Evolutionary conservation across 352 stramenopile genomes (phyloP), one percentile per base, ranked within the genome.

Genomic region (Globisporangium middletonii): DNA sequence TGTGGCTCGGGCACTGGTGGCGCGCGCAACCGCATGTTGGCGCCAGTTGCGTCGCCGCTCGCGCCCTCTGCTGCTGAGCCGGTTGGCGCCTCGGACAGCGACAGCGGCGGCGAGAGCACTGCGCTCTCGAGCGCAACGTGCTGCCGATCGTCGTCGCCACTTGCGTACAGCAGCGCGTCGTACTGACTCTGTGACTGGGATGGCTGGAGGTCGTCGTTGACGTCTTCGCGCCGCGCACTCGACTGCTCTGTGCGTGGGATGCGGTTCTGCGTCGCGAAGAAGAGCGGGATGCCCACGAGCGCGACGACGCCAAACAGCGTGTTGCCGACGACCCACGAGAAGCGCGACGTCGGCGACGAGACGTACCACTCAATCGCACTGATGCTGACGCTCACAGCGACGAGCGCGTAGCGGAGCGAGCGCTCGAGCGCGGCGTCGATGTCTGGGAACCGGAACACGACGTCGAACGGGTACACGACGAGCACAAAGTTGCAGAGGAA

Each of bases 301-400:
- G 75, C 75, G 45, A 90, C 65, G 51, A 86, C 71, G 4, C 84
- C 84, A 65, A 92, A 94, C 12, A 92, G 60, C 18, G 81, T 90
- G 57, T 92, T 92, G 46, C 79, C 84, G 5, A 88, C 68, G 53
- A 92, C 79, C 84, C 84, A 94, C 53, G 79, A 82, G 43, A 73
- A 70, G 8, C 64, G 65, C 30, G 75, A 84, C 16, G 61, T 66
- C 2, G 79, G 75, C 18, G 77, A 54, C 19, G 75, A 77, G 23
- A 89, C 71, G 56, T 84, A 89, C 78, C 82, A 89, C 63, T 94
- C 84, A 19, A 90, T 53, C 18, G 64, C 56, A 48, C 77, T 83
- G 43, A 90, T 82, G 4, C 44, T 72, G 4, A 74, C 43, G 42
- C 75, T 88, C 45, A 74, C 51, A 23, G 75, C 51, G 4, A 71